phyloP scores from a whole-genome alignment of 768 basidiomycete species.

The Lactarius quietus region DNA sequence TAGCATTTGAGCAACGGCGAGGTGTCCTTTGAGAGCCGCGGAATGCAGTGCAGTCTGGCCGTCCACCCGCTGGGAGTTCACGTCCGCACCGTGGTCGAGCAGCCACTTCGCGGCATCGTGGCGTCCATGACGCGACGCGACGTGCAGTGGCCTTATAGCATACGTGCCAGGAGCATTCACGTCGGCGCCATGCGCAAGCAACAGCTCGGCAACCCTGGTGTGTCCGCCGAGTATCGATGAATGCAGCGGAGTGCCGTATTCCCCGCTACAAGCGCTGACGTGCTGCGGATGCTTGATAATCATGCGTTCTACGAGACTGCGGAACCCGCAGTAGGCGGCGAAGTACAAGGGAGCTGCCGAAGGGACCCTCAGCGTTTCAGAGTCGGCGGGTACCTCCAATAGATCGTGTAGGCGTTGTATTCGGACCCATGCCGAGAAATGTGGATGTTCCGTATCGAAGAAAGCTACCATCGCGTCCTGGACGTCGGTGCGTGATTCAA shows the following conservation, averaged over 20 bases:
- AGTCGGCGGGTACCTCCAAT: neutral
- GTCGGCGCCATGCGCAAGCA: neutral
- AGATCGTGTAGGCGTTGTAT: neutral
- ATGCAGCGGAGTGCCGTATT: neutral
- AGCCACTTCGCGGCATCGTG: neutral
- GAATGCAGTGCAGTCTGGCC: neutral
- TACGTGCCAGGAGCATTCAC: neutral
- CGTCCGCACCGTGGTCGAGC: neutral
- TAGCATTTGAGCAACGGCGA: neutral
- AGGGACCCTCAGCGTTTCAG: neutral
- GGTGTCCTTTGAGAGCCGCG: neutral
- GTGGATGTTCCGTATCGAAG: neutral
- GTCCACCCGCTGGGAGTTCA: neutral
- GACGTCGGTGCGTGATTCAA: neutral
- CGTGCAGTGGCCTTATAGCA: neutral
- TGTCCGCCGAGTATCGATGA: neutral
- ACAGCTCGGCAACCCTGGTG: neutral
- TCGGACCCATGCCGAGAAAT: neutral
- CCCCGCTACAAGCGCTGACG: neutral
- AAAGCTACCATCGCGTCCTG: neutral
- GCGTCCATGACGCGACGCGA: neutral
- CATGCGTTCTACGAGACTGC: neutral
- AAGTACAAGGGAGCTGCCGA: neutral
- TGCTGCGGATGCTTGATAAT: neutral
- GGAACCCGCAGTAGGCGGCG: neutral